Conservation (phyloP, 2,329 filamentous ascomycete genomes). For the Lecanosticta acicola region DNA sequence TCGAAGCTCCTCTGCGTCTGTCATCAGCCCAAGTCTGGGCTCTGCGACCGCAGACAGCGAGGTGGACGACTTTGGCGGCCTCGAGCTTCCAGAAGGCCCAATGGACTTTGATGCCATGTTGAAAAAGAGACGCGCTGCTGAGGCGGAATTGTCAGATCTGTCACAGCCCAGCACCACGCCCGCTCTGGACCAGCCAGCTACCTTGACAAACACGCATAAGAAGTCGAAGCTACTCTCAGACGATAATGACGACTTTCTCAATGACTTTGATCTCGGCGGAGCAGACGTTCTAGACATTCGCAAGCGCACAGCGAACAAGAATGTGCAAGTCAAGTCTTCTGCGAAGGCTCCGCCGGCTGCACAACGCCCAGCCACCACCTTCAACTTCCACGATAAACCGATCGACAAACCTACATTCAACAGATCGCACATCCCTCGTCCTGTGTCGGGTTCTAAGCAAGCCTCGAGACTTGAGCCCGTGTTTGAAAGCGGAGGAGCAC, state of each 20-base stretch:
- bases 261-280: slow-evolving; percentile 79
- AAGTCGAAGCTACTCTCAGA: slow-evolving; percentile 31
- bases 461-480: slow-evolving; percentile 78
- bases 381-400: slow-evolving; percentile 82
- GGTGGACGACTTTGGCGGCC: slow-evolving; percentile 84
- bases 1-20: slow-evolving; percentile 80
- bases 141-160: slow-evolving; percentile 33
- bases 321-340: slow-evolving; percentile 75
- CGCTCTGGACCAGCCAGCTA: slow-evolving; percentile 32
- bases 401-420: slow-evolving; percentile 34
- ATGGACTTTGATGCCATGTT: slow-evolving; percentile 77
- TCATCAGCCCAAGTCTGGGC: slow-evolving; percentile 84
- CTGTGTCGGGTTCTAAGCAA: slow-evolving; percentile 50
- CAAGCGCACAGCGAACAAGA: slow-evolving; percentile 81
- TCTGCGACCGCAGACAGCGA: slow-evolving; percentile 94
- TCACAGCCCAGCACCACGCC: slow-evolving; percentile 31
- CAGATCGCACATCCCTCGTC: slow-evolving; percentile 71
- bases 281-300: slow-evolving; percentile 69
- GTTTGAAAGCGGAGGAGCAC: slow-evolving; percentile 79
- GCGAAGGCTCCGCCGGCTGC: slow-evolving; percentile 60
- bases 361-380: slow-evolving; percentile 66
- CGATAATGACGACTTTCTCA: slow-evolving; percentile 68
- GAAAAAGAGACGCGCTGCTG: slow-evolving; percentile 58
- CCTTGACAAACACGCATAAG: slow-evolving; percentile 33
- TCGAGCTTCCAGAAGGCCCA: slow-evolving; percentile 76